Base-by-base conservation (phyloP, 2,329 filamentous ascomycete species). In the Emydomyces testavorans region DNA sequence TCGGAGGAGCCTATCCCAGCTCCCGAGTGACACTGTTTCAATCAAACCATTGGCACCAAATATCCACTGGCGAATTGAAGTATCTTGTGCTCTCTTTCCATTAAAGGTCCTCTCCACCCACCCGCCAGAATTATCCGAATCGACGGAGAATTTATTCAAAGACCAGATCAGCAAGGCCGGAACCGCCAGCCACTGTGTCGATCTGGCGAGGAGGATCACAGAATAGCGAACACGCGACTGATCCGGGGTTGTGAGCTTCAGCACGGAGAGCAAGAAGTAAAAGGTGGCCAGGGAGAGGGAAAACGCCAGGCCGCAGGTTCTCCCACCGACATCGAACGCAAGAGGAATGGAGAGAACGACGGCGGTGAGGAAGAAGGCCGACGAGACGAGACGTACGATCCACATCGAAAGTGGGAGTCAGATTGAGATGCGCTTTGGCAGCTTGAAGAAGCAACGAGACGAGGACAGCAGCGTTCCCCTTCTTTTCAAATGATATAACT, bases 311-410 rank as follows among this genome's bases (percentile, higher is more conserved):
- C 92, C 92, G 62, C 88, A 94, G 59, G 92, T 89, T 60, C 87
- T 82, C 53, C 92, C 92, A 64, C 92, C 92, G 61, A 96, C 90
- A 78, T 98, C 92, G 72, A 96, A 96, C 60, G 90, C 86, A 63
- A 98, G 82, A 53, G 92, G 92, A 64, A 98, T 92, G 53, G 88
- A 94, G 63, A 96, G 84, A 62, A 96, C 81, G 66, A 95, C 88
- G 69, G 85, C 85, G 68, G 89, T 77, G 59, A 96, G 80, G 71
- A 95, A 96, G 68, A 86, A 69, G 63, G 82, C 75, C 69, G 86
- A 86, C 62, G 86, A 86, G 58, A 89, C 64, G 65, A 83, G 76
- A 64, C 83, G 82, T 67, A 89, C 79, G 67, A 90, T 75, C 83
- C 83, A 88, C 85, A 94, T 94, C 68, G 71, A 71, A 65, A 26